Conservation (phyloP, 768 basidiomycete genomes). For the Rhizopogon sp. region DNA sequence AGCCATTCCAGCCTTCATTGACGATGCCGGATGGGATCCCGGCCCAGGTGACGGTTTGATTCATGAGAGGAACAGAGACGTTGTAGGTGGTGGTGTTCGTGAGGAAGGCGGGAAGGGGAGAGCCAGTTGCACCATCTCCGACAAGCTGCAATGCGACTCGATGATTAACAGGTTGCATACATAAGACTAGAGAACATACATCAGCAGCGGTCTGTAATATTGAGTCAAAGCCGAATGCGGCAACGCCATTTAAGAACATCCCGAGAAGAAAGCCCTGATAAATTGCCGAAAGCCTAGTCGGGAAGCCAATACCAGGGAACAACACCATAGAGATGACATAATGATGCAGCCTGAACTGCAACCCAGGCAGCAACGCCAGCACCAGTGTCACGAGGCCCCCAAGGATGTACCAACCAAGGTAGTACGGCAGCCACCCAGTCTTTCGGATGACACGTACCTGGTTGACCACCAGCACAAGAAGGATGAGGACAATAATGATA, state of each 20-base stretch:
- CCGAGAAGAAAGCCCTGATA: constrained; percentile 82
- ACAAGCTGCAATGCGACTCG: constrained; percentile 45
- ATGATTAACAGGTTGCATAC: neutral
- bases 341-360: constrained; percentile 74
- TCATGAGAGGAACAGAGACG: constrained; percentile 43
- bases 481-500: constrained; percentile 59
- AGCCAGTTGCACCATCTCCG: constrained; percentile 67
- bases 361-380: constrained; percentile 61
- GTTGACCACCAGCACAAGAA: constrained; percentile 59
- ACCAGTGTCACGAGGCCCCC: constrained; percentile 66
- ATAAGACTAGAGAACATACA: constrained; percentile 34
- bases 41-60: constrained; percentile 58
- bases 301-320: constrained; percentile 75
- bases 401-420: constrained; percentile 65
- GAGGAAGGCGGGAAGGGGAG: constrained; percentile 62
- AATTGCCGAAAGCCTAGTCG: constrained; percentile 73
- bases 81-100: constrained; percentile 73
- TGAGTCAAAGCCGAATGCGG: constrained; percentile 75
- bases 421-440: constrained; percentile 79
- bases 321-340: constrained; percentile 74
- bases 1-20: constrained; percentile 61
- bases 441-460: constrained; percentile 81
- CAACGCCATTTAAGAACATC: constrained; percentile 75
- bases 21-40: constrained; percentile 30
- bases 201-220: constrained; percentile 72